phyloP scores from a whole-genome alignment of 345 rosid species.

The Bruguiera sexangula region DNA sequence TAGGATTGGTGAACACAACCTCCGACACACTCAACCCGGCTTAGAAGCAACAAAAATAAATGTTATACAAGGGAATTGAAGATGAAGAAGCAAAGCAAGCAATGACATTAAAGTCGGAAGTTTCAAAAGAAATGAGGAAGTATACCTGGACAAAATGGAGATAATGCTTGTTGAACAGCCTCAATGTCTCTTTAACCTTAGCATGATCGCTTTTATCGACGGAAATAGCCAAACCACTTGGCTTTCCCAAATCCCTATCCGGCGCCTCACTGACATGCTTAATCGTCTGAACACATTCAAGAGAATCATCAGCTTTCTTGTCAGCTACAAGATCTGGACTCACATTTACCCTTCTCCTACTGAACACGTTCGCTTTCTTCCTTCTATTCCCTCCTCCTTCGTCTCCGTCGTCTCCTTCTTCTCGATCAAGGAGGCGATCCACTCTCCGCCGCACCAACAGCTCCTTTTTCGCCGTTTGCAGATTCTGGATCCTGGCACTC shows the following conservation, averaged over 20 bases:
- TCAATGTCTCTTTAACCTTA: conserved; percentile 59
- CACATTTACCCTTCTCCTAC: conserved; percentile 15
- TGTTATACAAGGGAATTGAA: background rate
- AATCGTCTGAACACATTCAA: background rate
- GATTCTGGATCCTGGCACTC: conserved; percentile 43
- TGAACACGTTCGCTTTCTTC: conserved; percentile 10
- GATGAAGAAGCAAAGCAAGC: no score
- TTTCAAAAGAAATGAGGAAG: background rate
- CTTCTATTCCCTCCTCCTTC: conserved; percentile 13
- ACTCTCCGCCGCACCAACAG: conserved; percentile 41
- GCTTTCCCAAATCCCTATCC: background rate
- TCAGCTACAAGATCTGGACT: conserved; percentile 10
- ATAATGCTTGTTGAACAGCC: conserved; percentile 79
- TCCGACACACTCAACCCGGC: background rate
- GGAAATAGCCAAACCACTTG: conserved; percentile 7
- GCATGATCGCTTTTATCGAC: conserved; percentile 46
- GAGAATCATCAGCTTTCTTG: background rate
- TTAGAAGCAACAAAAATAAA: background rate
- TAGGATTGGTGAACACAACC: background rate
- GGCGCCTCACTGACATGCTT: background rate
- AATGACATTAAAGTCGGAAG: background rate
- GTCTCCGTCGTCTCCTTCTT: conserved; percentile 29
- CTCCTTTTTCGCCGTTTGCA: conserved; percentile 45
- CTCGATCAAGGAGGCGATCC: conserved; percentile 14
- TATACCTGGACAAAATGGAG: conserved; percentile 77